phyloP scores from a whole-genome alignment of 805 yeast species.

The Saccharomycopsis fibuligera region DNA sequence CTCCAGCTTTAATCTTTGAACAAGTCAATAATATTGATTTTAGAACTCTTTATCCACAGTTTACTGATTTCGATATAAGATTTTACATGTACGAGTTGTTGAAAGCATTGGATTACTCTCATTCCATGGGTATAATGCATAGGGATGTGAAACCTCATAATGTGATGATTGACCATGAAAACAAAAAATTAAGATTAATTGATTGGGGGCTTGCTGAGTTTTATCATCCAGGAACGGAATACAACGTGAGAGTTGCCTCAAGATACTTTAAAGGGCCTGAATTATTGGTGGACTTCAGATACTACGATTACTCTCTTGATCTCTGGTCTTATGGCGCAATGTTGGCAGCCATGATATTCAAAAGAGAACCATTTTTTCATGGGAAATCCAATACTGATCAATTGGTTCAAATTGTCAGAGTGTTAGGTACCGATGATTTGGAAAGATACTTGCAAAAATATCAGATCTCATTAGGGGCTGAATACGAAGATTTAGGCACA shows the following conservation, averaged over 20 bases:
- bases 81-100: constrained; percentile 79
- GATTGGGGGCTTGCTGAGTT: constrained; percentile 97
- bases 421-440: constrained; percentile 77
- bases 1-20: constrained; percentile 86
- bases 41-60: constrained; percentile 76
- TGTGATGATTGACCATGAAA: constrained; percentile 81
- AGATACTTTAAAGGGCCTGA: constrained; percentile 93
- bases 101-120: constrained; percentile 79
- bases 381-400: constrained; percentile 91
- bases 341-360: constrained; percentile 83
- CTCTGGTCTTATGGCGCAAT: constrained; percentile 90
- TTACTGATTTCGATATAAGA: constrained; percentile 67
- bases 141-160: constrained; percentile 93
- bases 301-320: constrained; percentile 84
- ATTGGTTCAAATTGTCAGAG: constrained; percentile 81
- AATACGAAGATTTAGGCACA: constrained; percentile 68
- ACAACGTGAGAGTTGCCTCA: constrained; percentile 87
- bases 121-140: constrained; percentile 92
- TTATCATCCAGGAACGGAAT: constrained; percentile 83
- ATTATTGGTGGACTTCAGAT: constrained; percentile 70
- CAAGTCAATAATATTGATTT: constrained; percentile 80
- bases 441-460: constrained; percentile 62
- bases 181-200: constrained; percentile 59
- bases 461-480: constrained; percentile 61
- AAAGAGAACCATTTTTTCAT: constrained; percentile 87